Percentiles rank a stretch among this genome's conserved stretches.
Conservation (phyloP, 305 asterid genomes). For the Withania somnifera region DNA sequence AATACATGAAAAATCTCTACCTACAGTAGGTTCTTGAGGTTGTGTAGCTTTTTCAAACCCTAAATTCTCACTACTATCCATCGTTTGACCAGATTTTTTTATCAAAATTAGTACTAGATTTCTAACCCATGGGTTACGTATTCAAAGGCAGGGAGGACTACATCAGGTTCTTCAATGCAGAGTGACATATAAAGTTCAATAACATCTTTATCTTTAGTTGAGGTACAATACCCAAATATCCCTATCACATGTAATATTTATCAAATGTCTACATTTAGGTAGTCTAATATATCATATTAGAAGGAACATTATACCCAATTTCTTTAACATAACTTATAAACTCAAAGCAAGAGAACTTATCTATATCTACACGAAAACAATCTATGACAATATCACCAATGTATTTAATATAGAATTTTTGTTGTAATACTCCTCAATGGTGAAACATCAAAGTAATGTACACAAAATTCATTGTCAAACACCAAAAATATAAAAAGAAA, state of each 20-base stretch:
- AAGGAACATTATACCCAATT: too few species aligned
- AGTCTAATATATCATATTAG: too few species aligned
- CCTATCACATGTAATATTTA: neutral
- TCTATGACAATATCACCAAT: neutral
- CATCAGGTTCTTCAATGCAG: neutral
- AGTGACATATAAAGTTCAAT: neutral
- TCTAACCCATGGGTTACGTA: neutral
- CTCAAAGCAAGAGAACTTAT: neutral
- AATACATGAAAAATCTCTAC: too few species aligned
- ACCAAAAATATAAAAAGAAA: too few species aligned
- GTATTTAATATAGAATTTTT: neutral
- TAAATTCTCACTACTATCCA: too few species aligned
- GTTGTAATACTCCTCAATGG: neutral
- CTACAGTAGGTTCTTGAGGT: neutral
- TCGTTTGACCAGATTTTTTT: neutral
- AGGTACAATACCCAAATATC: neutral
- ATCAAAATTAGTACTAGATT: neutral
- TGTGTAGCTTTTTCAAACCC: neutral
- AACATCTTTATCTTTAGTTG: neutral
- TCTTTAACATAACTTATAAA: too few species aligned
- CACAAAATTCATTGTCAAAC: too few species aligned
- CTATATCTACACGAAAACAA: neutral
- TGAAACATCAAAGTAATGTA: neutral
- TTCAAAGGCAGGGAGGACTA: neutral
- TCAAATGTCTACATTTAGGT: too few species aligned